Percentiles rank a stretch among this genome's conserved stretches.
Evolutionary conservation across 75 land plant genomes (phyloP).

Genomic region (Chamaecyparis obtusa): DNA sequence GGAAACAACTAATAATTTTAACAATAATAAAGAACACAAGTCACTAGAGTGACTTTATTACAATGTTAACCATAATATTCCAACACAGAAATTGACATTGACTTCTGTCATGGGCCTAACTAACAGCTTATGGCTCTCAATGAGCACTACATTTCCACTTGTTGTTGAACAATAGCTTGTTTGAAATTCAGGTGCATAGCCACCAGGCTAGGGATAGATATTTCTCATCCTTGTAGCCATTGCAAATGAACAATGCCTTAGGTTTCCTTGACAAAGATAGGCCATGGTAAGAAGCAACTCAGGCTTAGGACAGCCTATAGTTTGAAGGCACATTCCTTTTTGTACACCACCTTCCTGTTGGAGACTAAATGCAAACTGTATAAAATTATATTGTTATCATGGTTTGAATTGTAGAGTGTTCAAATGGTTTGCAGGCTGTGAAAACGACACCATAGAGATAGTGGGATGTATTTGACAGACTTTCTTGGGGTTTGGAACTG

Average conservation of each 20-base stretch:
- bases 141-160: slow-evolving; percentile 71
- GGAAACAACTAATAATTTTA: too few relatives aligned
- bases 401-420: too few relatives aligned
- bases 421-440: too few relatives aligned
- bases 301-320: slow-evolving; percentile 89
- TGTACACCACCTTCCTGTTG: slow-evolving; percentile 40
- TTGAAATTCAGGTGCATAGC: slow-evolving; percentile 63
- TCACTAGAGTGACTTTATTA: too few relatives aligned
- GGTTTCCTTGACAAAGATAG: slow-evolving; percentile 54
- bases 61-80: too few relatives aligned
- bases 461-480: too few relatives aligned
- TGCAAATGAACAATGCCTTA: slow-evolving; percentile 73
- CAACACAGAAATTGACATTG: slow-evolving; percentile 69
- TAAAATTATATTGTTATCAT: too few relatives aligned
- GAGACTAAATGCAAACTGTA: too few relatives aligned
- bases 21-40: too few relatives aligned
- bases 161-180: slow-evolving; percentile 81
- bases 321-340: slow-evolving; percentile 85
- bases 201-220: slow-evolving; percentile 75
- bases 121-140: slow-evolving; percentile 35
- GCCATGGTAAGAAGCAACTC: slow-evolving; percentile 91
- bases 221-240: slow-evolving; percentile 91
- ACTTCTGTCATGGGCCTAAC: slow-evolving; percentile 75
- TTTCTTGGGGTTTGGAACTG: too few relatives aligned
- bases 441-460: too few relatives aligned